Base-by-base conservation (phyloP, 805 yeast genomes). In the Cyberlindnera meyerae region DNA sequence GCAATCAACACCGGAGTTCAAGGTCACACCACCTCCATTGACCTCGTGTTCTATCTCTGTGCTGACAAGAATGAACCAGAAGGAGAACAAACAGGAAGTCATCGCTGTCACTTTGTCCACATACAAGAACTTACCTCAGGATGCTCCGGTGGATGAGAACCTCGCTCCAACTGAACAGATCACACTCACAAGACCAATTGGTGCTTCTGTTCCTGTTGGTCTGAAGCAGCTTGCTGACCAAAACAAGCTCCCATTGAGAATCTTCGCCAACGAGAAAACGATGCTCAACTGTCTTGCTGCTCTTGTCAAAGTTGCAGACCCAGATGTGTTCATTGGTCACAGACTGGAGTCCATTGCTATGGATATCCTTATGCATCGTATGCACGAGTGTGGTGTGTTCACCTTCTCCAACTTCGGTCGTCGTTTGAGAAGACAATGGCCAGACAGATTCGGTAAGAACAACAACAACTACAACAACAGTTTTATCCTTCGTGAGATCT, bases 321-420 rank as follows among this genome's bases (percentile, higher is more conserved):
- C 97, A 0, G 98, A 93, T 64, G 81, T 88, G 2, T 74, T 87
- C 36, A 57, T 90, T 27, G 98, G 98, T 21, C 97, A 93, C 57
- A 70, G 82, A 45, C 63, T 93, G 42, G 96, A 90, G 45, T 76
- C 75, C 45, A 72, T 85, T 11, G 79, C 88, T 11, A 60, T 93
- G 29, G 94, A 83, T 54, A 81, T 89, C 13, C 63, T 93, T 43
- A 71, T 86, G 34, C 94, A 84, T 47, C 72, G 97, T 49, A 75
- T 89, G 77, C 68, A 75, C 50, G 90, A 82, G 40, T 67, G 81
- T 42, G 74, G 76, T 34, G 79, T 84, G n/a, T 65, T 75, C 1
- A 77, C 81, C 4, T 88, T 95, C 81, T 78, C 88, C 16, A 68
- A 80, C 7, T 64, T 93, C 50, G 97, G 98, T 17, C 81, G 97